Conservation (phyloP, 2,329 filamentous ascomycete species). For the Ophiocordyceps camponoti-rufipedis region DNA sequence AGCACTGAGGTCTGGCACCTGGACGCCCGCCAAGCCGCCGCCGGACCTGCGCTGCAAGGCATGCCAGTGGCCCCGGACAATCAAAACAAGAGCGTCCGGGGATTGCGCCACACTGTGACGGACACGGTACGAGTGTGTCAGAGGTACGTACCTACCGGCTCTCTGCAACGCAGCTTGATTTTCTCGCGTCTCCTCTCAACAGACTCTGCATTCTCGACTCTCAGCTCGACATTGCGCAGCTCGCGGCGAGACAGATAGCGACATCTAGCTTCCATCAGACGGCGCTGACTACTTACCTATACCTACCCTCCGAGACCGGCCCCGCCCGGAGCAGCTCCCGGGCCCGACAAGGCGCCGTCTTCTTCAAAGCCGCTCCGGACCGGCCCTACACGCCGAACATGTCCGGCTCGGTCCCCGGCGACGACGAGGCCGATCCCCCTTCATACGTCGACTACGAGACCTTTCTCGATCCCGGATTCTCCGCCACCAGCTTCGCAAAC, state of each 20-base stretch:
- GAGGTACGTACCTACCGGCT: no score
- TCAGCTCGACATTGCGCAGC: no score
- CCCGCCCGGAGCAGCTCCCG: not conserved
- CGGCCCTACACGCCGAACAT: not conserved
- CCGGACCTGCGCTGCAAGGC: not conserved
- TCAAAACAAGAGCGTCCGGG: not conserved
- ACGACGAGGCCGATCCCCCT: slow-evolving; percentile 30
- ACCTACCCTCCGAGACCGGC: no score
- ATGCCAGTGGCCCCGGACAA: not conserved
- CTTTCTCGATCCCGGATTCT: slow-evolving; percentile 72
- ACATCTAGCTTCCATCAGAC: no score
- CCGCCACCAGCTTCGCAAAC: slow-evolving; percentile 69
- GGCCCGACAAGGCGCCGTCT: not conserved
- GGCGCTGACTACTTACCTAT: no score
- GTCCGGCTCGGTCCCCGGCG: not conserved
- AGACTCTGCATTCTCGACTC: no score
- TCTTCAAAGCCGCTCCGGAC: not conserved
- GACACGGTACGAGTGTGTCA: no score
- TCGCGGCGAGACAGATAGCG: no score
- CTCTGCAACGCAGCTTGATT: no score
- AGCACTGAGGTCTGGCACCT: not conserved
- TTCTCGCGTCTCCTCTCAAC: no score
- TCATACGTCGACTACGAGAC: slow-evolving; percentile 95
- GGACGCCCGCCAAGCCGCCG: no score
- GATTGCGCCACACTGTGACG: no score